Percentiles rank a stretch among this genome's conserved stretches.
Conservation (phyloP, 108 stramenopile species). For the Skeletonema menzelii region DNA sequence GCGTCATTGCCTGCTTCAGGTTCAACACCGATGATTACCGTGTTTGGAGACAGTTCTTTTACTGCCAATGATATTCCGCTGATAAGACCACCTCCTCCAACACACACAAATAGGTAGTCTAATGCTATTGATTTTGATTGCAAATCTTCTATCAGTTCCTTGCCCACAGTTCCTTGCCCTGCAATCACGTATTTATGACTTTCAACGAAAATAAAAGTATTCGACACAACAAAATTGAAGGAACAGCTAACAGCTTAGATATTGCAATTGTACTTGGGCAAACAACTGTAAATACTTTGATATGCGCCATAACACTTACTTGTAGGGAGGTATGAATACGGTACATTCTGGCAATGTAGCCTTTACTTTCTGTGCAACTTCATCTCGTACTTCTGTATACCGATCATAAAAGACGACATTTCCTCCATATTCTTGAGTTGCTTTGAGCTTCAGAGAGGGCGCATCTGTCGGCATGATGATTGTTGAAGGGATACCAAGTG, state of each 20-base stretch:
- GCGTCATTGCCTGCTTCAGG: slow-evolving; percentile 57
- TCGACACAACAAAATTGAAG: too few relatives aligned
- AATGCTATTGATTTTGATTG: slow-evolving; percentile 27
- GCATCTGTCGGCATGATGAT: slow-evolving; percentile 55
- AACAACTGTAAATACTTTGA: too few relatives aligned
- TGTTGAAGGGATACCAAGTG: slow-evolving; percentile 31
- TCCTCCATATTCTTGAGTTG: slow-evolving; percentile 42
- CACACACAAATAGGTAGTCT: slow-evolving; percentile 62
- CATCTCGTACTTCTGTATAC: slow-evolving; percentile 42
- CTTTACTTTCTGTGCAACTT: slow-evolving; percentile 24
- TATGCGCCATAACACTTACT: not conserved
- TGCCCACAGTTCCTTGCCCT: slow-evolving; percentile 43
- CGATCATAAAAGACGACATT: slow-evolving; percentile 43
- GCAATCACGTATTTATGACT: slow-evolving; percentile 47
- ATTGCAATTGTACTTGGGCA: too few relatives aligned
- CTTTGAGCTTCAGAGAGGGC: slow-evolving; percentile 33
- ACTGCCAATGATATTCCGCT: slow-evolving; percentile 50
- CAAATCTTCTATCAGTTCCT: slow-evolving; percentile 40
- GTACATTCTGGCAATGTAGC: slow-evolving; percentile 26
- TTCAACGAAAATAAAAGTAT: too few relatives aligned
- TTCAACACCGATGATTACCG: slow-evolving; percentile 56
- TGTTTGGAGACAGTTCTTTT: slow-evolving; percentile 46
- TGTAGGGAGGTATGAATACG: slow-evolving; percentile 42
- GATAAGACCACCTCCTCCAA: slow-evolving; percentile 68
- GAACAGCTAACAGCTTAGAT: too few relatives aligned